Evolutionary conservation across 495 filamentous ascomycete genomes (phyloP), one percentile per base, ranked within the genome.

Genomic region (Pyrenula aspistea): DNA sequence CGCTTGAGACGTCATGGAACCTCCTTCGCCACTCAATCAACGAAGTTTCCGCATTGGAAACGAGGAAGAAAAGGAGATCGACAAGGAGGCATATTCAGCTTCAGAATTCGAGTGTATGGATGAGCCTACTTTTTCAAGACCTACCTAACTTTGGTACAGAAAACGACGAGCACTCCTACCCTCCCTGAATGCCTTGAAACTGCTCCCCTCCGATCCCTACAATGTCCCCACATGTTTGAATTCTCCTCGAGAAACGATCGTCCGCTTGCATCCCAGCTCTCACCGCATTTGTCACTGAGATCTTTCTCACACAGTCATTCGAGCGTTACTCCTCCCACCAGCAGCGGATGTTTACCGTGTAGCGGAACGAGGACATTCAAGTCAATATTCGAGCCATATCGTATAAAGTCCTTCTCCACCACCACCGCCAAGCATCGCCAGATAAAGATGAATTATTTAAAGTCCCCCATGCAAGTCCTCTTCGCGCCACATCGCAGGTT

Each of bases 391-490:
- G 68, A 20, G 66, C 60, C 60, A 57, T 58, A 23, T 49, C 62
- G 10, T 65, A 67, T 31, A 65, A 61, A n/a, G 42, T 65, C 56
- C 53, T 59, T 12, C 19, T 51, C 10, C 50, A 53, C 23, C 62
- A 55, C 55, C 62, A 56, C 12, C 31, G 60, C n/a, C 49, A 59
- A 4, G 55, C 62, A 19, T 58, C 64, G 51, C 54, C 63, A 59
- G 71, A 73, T 31, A 61, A 63, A 24, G 72, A 67, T 53, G 76
- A 74, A 0, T 72, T 73, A 15, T 24, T 73, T 47, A 61, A 72
- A 10, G 59, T 62, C 22, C 64, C 71, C 59, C 60, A 60, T 22
- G 49, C 70, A 19, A 64, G 60, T 50, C 56, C 55, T 12, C 36
- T 67, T 15, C 68, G 64, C n/a, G 57, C 60, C 2, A 55, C 57